Evolutionary conservation across 345 rosid genomes (phyloP), one percentile per base, ranked within the genome.

Genomic region (Eucalyptus victrix): DNA sequence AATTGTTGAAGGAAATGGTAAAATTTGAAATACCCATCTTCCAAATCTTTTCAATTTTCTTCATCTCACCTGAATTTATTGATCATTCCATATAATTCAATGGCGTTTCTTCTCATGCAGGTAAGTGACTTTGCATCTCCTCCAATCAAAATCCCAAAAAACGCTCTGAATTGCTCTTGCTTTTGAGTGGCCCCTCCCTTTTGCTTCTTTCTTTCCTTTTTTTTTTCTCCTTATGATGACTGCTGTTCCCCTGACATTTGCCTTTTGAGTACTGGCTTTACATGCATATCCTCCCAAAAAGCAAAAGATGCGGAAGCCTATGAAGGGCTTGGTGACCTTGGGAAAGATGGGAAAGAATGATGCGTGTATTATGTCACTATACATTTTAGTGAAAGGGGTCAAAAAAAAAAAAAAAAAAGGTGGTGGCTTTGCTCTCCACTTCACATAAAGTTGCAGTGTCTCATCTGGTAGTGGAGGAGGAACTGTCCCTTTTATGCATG

Each of bases 11-110:
- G 94, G 92, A 88, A 50, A 86, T 49, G 92, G 67, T 42, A 69
- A 47, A 53, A n/a, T 87, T 88, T 97, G 97, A 95, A 94, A 95
- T 19, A 72, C 49, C 40, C 49, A 24, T 65, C 4, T 56, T 72
- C 37, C 9, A 26, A 56, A 32, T 69, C 10, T 17, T 69, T 69
- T 9, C 5, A n/a, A 8, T 34, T 69, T 5, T 34, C 44, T 34
- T 72, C 16, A 37, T 19, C 45, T 37, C 45, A 11, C 8, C 26
- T 72, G 26, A 72, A 34, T 53, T 53, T 53, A 53, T 53, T 9
- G 58, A 53, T 53, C 58, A 53, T 21, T 53, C 58, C 58, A 8
- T 53, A 8, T 53, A 21, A 21, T 53, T 53, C 26, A 15, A 11
- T 9, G 40, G n/a, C 53, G 28, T 87, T 87, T 65, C n/a, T 30